Evolutionary conservation across 202 grass and related monocot species (phyloP).

Genomic region (Setaria viridis): DNA sequence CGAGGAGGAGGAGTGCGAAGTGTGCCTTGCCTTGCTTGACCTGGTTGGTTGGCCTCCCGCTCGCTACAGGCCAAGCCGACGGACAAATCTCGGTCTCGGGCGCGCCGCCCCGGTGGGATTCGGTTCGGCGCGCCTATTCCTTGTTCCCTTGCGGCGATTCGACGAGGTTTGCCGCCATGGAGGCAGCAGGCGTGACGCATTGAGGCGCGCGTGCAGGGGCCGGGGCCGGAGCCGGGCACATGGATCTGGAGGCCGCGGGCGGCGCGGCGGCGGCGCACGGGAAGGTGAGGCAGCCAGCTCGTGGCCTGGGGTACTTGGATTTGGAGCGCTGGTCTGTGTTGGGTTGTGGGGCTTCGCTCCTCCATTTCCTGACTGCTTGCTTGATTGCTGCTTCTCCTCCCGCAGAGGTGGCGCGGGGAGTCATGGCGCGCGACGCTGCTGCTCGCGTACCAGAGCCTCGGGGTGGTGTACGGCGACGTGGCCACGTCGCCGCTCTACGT

Average conservation of each 20-base stretch:
- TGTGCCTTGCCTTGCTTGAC: constrained; percentile 25
- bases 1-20: constrained; percentile 18
- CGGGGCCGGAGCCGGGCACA: neutral
- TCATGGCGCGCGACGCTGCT: constrained; percentile 74
- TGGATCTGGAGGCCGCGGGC: constrained; percentile 60
- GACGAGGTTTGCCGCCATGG: constrained; percentile 35
- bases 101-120: constrained; percentile 37
- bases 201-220: constrained; percentile 20
- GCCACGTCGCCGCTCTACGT: constrained; percentile 97
- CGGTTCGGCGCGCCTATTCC: neutral
- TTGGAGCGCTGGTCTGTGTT: neutral
- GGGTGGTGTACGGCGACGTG: constrained; percentile 95
- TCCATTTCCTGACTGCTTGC: neutral
- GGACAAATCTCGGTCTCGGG: constrained; percentile 42
- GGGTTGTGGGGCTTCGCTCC: neutral
- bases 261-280: constrained; percentile 20
- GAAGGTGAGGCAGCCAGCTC: constrained; percentile 45
- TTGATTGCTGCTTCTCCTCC: constrained; percentile 1
- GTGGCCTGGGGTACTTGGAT: neutral
- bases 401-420: constrained; percentile 49
- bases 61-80: constrained; percentile 45
- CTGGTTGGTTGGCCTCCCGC: constrained; percentile 31
- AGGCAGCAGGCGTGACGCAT: constrained; percentile 37
- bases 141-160: constrained; percentile 41
- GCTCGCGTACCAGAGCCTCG: constrained; percentile 95